A percentile compares a stretch with the other conserved stretches of the same genome.
Evolutionary conservation across 345 rosid genomes (phyloP).

Genomic region (Trapa bicornis): DNA sequence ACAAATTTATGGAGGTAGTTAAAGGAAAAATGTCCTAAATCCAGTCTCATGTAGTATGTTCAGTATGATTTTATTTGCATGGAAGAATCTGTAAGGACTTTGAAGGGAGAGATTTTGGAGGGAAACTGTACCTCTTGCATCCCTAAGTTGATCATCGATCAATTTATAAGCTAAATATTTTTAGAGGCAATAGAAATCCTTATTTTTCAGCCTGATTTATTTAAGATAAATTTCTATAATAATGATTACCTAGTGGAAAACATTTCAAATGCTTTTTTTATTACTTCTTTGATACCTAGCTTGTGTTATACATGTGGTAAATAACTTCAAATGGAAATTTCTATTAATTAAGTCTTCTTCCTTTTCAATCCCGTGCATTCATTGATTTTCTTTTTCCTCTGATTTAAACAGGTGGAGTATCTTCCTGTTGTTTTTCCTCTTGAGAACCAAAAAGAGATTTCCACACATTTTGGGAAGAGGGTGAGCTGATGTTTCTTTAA

Average conservation of each 20-base stretch:
- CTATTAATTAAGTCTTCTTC: background rate
- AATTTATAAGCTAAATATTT: no score
- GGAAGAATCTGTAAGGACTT: background rate
- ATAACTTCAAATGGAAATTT: background rate
- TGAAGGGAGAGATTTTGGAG: background rate
- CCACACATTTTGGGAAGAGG: conserved; percentile 58
- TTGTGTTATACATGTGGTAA: background rate
- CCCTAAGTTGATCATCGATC: background rate
- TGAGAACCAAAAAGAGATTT: conserved; percentile 53
- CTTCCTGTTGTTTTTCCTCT: conserved; percentile 68
- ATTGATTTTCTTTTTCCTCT: conserved; percentile 7
- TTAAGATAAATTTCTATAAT: no score
- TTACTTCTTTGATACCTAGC: background rate
- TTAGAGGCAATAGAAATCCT: no score
- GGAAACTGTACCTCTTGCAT: background rate
- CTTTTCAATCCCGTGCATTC: background rate
- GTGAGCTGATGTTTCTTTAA: conserved; percentile 28
- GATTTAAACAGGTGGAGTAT: conserved; percentile 59
- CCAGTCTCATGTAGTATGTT: background rate
- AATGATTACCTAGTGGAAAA: no score
- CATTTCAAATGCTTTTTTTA: background rate
- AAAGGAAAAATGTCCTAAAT: background rate
- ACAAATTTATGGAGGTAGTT: conserved; percentile 92
- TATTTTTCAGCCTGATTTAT: no score
- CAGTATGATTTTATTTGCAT: background rate